Evolutionary conservation across 345 rosid genomes (phyloP).

Genomic region (Crucihimalaya himalaica): DNA sequence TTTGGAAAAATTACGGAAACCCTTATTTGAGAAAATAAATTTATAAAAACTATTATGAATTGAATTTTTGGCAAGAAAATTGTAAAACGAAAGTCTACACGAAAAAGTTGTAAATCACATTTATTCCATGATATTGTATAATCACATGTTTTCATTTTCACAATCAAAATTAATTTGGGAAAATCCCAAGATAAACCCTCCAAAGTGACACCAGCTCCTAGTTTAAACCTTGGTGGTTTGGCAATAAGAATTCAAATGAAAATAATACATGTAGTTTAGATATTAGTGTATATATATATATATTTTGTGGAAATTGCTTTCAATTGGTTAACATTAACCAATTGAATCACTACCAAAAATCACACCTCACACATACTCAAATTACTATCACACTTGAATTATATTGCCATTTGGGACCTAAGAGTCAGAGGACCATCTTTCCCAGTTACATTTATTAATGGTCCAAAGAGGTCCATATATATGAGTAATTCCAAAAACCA

Average conservation of each 20-base stretch:
- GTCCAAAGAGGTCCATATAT: constrained; percentile 13
- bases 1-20: no score
- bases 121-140: not conserved
- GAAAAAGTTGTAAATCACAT: no score
- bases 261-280: not conserved
- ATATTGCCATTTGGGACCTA: constrained; percentile 7
- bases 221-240: no score
- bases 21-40: no score
- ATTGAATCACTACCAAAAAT: not conserved
- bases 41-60: no score
- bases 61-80: not conserved
- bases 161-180: not conserved
- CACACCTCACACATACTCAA: not conserved
- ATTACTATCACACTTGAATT: not conserved
- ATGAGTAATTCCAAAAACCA: not conserved
- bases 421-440: constrained; percentile 7
- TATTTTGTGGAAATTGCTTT: no score
- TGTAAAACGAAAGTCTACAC: no score
- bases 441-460: constrained; percentile 1
- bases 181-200: no score
- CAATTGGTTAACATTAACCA: not conserved
- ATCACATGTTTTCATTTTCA: not conserved
- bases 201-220: no score
- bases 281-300: no score
- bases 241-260: not conserved